phyloP scores from a whole-genome alignment of 139 green algal species.

The Diplosphaera chodatii region DNA sequence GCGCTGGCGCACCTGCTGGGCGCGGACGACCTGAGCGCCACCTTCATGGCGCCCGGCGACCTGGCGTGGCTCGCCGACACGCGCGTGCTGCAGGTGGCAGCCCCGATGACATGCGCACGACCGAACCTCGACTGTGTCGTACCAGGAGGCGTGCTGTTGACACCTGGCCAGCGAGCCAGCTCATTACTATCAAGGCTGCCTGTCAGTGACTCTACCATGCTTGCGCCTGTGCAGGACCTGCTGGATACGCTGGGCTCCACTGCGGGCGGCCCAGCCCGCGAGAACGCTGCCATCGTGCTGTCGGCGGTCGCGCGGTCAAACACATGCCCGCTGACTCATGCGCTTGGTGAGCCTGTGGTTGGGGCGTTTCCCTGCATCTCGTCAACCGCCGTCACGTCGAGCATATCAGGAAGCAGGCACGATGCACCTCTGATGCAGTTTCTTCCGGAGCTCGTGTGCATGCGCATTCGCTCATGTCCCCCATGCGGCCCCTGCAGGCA shows the following conservation, averaged over 20 bases:
- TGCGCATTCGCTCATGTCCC: no score
- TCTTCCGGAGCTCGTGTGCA: no score
- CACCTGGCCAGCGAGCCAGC: no score
- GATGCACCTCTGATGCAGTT: no score
- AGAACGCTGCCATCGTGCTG: slow-evolving; percentile 81
- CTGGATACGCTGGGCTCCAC: slow-evolving; percentile 41
- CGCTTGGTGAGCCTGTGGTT: slow-evolving; percentile 39
- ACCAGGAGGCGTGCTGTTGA: no score
- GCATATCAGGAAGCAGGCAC: no score
- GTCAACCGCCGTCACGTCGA: no score
- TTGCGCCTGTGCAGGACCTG: slow-evolving; percentile 64
- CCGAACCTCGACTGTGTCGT: no score
- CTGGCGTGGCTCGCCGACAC: slow-evolving; percentile 73
- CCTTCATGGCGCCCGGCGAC: slow-evolving; percentile 26
- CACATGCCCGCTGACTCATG: slow-evolving; percentile 55
- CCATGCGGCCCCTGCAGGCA: no score
- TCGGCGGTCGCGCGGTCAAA: slow-evolving; percentile 69
- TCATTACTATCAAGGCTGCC: no score
- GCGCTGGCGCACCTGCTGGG: slow-evolving; percentile 78
- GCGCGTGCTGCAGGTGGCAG: slow-evolving; percentile 47
- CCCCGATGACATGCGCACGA: slow-evolving; percentile 41
- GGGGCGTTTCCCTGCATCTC: no score
- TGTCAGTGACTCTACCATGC: no score
- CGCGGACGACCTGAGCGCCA: slow-evolving; percentile 71
- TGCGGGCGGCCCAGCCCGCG: slow-evolving; percentile 38